Percentiles rank a stretch among this genome's conserved stretches.
Evolutionary conservation across 2,329 filamentous ascomycete species (phyloP).

Genomic region (Scolecobasidium constrictum): DNA sequence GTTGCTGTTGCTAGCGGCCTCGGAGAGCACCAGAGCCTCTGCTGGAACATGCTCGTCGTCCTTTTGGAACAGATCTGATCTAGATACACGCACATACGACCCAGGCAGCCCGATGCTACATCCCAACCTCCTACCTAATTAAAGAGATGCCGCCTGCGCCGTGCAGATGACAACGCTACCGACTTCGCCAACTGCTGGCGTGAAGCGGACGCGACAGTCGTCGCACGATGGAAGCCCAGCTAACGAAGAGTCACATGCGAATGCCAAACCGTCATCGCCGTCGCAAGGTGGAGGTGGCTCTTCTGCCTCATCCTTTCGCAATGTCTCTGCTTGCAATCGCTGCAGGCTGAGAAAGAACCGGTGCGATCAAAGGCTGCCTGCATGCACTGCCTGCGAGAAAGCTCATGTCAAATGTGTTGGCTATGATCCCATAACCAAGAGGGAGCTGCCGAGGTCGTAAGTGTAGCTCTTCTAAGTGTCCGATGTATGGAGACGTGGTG

Average conservation of each 20-base stretch:
- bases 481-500: neutral
- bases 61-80: too few species aligned
- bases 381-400: slow-evolving; percentile 86
- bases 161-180: slow-evolving; percentile 28
- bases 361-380: slow-evolving; percentile 86
- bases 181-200: slow-evolving; percentile 12
- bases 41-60: too few species aligned
- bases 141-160: slow-evolving; percentile 9
- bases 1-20: too few species aligned
- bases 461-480: slow-evolving; percentile 14
- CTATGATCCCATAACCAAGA: slow-evolving; percentile 93
- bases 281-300: neutral
- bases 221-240: slow-evolving; percentile 21
- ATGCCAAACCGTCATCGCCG: slow-evolving; percentile 2
- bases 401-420: slow-evolving; percentile 85
- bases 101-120: too few species aligned
- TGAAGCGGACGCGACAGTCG: slow-evolving; percentile 27
- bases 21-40: too few species aligned
- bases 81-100: neutral
- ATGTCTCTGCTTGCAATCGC: slow-evolving; percentile 85
- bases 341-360: slow-evolving; percentile 88
- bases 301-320: slow-evolving; percentile 28
- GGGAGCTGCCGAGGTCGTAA: slow-evolving; percentile 74
- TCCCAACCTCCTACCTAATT: neutral
- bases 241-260: slow-evolving; percentile 18